Percentiles rank a stretch among this genome's conserved stretches.
Evolutionary conservation across 2,329 filamentous ascomycete species (phyloP).

Genomic region (Xylariales sp.): DNA sequence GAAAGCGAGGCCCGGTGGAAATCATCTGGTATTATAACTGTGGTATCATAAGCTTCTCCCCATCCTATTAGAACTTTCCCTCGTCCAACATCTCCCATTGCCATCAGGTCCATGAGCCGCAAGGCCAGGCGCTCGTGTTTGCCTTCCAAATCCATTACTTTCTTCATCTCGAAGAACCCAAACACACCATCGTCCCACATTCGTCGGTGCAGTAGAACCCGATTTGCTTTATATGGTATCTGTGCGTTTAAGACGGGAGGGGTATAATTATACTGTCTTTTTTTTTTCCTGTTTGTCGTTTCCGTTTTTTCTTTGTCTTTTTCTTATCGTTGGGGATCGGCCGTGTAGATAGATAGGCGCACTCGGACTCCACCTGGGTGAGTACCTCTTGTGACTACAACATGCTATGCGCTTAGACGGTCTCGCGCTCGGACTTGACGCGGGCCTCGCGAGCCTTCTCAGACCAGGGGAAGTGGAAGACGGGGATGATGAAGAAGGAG

Average conservation of each 20-base stretch:
- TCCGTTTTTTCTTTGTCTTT: background rate
- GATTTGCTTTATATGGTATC: conserved; percentile 17
- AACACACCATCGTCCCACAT: conserved; percentile 6
- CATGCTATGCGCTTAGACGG: conserved; percentile 41
- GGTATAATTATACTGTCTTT: conserved; percentile 17
- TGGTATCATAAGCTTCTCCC: conserved; percentile 30
- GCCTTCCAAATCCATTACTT: background rate
- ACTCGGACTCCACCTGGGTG: background rate
- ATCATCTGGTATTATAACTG: conserved; percentile 33
- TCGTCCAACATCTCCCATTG: background rate
- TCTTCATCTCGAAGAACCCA: background rate
- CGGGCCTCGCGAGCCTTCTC: conserved; percentile 75
- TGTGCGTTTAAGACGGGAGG: conserved; percentile 6
- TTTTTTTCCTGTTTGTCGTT: background rate
- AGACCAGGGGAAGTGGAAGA: conserved; percentile 95
- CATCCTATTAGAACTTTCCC: background rate
- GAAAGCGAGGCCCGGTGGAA: conserved; percentile 1
- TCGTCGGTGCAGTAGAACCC: background rate
- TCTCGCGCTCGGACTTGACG: conserved; percentile 60
- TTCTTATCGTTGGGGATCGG: background rate
- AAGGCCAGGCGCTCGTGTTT: background rate
- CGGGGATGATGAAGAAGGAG: conserved; percentile 90
- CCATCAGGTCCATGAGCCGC: background rate
- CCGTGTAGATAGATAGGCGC: background rate
- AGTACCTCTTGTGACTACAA: background rate